Base-by-base conservation (phyloP, 805 yeast species). In the Maudiozyma saulgeensis region DNA sequence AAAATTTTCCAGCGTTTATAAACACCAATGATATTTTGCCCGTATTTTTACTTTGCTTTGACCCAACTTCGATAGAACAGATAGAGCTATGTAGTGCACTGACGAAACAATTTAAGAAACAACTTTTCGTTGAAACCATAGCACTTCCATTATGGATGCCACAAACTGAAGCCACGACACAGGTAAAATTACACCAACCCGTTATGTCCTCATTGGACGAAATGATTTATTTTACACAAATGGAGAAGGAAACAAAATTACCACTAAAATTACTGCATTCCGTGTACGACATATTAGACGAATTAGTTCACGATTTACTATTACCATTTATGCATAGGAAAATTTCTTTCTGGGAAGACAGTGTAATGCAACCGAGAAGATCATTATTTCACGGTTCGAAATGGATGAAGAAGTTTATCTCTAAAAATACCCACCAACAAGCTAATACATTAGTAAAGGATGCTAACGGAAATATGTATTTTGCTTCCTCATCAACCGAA, bases 311-410 rank as follows among this genome's bases (percentile, higher is more conserved):
- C 15, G 60, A 62, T 18, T 49, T 63, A 8, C 54, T 54, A 63
- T 72, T 87, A 1, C 96, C 97, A 0, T 90, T 81, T 63, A 87
- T 93, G 96, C 89, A 87, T 60, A 68, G 77, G 49, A 84, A 87
- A 58, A 77, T 88, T n/a, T 72, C 82, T 34, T 63, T 77, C 13
- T 90, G 97, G 97, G 90, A 83, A 51, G 96, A 89, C 56, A 86
- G 81, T 58, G 74, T 84, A 4, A 77, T 88, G 13, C 78, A 80
- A 40, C 90, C 95, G 4, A 75, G 90, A 52, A 81, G 81, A 55
- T 86, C 95, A 25, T 51, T 76, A 82, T 54, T 87, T 83, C 67
- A 78, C 76, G 48, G 93, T 75, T 2, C 81, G 83, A 32, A 78
- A 74, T 77, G 86, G 70, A 77, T 75, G 46, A 75, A 70, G 47